Evolutionary conservation across 2,329 filamentous ascomycete species (phyloP), one percentile per base, ranked within the genome.

Genomic region (Fusarium sacchari): DNA sequence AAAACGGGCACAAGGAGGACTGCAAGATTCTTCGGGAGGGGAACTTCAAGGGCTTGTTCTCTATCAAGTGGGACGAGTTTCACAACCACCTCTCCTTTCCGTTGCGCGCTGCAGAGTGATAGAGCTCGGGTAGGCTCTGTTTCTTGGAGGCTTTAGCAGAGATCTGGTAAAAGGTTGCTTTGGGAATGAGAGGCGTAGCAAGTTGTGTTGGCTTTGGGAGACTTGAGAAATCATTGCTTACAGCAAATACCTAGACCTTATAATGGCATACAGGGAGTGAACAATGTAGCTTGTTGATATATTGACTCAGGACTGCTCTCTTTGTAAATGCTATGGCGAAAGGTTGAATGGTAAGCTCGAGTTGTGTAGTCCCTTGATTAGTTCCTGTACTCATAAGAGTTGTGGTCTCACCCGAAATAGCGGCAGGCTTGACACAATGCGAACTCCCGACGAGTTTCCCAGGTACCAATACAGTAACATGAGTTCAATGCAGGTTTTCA

Each of bases 21-120:
- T 76, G 74, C 15, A 63, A 64, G 18, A 52, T 73, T 34, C 60
- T 76, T 17, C 42, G 32, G 11, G 56, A 74, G 4, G 2, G 34
- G 6, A 57, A 70, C 14, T 24, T 72, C 14, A 59, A 61, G 30
- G 68, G 53, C 3, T 1, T 74, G 18, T 72, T 74, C 15, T 46
- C 42, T 24, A 15, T 72, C 13, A 57, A 58, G 17, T 64, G 62
- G 62, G 42, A 43, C 10, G 22, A 44, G 1, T 63, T 72, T 5
- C 32, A 72, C 7, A 32, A n/a, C 3, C 32, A 53, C n/a, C 4
- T 50, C 4, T 50, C 40, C 6, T 68, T 68, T 26, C 63, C 65
- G 2, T 24, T 68, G n/a, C 17, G 13, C 8, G 4, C 15, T 36
- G 6, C 30, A 15, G 49, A 39, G 13, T 28, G 12, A 46, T 50